Percentiles rank a stretch among this genome's conserved stretches.
These are phyloP conservation scores for Apiospora marii DNA, from an alignment of 2,329 filamentous ascomycete species.

Conservation along the genomic window DNA sequence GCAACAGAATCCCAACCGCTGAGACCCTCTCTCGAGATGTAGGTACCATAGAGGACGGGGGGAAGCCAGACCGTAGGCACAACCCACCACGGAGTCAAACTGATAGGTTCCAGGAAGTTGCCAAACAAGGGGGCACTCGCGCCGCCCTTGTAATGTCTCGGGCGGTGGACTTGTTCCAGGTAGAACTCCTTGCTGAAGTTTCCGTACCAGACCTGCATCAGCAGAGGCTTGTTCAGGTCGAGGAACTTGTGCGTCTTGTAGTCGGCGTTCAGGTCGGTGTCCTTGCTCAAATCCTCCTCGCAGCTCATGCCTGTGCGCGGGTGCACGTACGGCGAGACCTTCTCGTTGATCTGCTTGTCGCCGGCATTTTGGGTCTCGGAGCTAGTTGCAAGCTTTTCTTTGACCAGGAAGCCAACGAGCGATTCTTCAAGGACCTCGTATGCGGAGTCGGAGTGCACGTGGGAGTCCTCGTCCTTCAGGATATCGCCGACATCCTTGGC, in stretches of 20 bases:
- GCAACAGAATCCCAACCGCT: conserved; percentile 54
- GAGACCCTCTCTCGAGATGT: conserved; percentile 69
- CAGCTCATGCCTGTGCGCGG: conserved; percentile 86
- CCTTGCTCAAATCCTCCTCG: conserved; percentile 84
- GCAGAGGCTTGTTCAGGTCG: conserved; percentile 83
- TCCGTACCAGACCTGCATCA: conserved; percentile 87
- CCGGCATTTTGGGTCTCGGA: conserved; percentile 41
- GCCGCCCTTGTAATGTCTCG: conserved; percentile 94
- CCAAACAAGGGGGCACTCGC: conserved; percentile 93
- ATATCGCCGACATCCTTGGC: conserved; percentile 87
- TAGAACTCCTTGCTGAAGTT: conserved; percentile 97
- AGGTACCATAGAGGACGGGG: conserved; percentile 76
- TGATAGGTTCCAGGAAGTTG: conserved; percentile 98
- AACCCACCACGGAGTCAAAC: conserved; percentile 93
- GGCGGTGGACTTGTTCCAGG: conserved; percentile 92
- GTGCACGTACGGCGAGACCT: conserved; percentile 49
- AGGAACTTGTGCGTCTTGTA: conserved; percentile 94
- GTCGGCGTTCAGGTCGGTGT: conserved; percentile 79
- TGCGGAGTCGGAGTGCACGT: conserved; percentile 88
- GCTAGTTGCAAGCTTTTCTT: conserved; percentile 58
- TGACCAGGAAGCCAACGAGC: conserved; percentile 80
- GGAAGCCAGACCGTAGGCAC: conserved; percentile 87
- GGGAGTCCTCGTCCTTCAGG: conserved; percentile 82
- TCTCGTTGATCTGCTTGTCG: conserved; percentile 46
- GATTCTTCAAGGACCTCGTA: conserved; percentile 94